Evolutionary conservation across 2,329 filamentous ascomycete genomes (phyloP), one percentile per base, ranked within the genome.

Genomic region (Emmonsiellopsis sp.): DNA sequence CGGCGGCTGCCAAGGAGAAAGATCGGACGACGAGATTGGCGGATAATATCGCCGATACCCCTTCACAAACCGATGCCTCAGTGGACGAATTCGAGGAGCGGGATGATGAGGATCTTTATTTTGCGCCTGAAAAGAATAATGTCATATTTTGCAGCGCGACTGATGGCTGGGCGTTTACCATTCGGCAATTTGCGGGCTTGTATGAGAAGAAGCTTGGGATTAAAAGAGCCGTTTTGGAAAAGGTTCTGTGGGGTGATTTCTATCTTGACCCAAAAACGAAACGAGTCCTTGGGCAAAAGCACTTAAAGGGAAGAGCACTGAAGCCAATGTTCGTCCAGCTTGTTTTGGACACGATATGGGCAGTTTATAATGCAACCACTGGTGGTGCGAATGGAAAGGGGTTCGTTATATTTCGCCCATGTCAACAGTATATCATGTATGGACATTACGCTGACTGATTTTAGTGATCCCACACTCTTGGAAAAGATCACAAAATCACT

Each of bases 241-340:
- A 93, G 67, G 89, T 96, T 0, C 78, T 98, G 0, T 98, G 93
- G 93, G 93, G 93, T 45, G 92, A 90, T 67, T 98, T 88, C 68
- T 98, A 96, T 69, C 76, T 98, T 44, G 93, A 98, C 65, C 90
- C 93, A 6, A 98, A 97, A 71, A 95, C 91, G 1, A 98, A 95
- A 70, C 89, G 95, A 65, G 85, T 98, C 0, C 76, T 98, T 5
- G 87, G 86, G 1, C 82, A 85, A 31, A 97, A 95, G 70, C 93
- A 98, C 74, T 76, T 98, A 50, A 97, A 95, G 67, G 93, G 93
- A 3, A 81, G 93, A 46, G 82, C 86, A 55, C 74, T 98, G 57
- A 98, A 97, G 72, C 93, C 93, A 7, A 89, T 98, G 81, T 98
- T 98, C 69, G 93, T 97, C 11, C 93, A 97, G 68, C 77, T 98